A percentile compares a stretch with the other conserved stretches of the same genome.
Conservation (phyloP, 495 filamentous ascomycete genomes). For the Lophium mytilinum region DNA sequence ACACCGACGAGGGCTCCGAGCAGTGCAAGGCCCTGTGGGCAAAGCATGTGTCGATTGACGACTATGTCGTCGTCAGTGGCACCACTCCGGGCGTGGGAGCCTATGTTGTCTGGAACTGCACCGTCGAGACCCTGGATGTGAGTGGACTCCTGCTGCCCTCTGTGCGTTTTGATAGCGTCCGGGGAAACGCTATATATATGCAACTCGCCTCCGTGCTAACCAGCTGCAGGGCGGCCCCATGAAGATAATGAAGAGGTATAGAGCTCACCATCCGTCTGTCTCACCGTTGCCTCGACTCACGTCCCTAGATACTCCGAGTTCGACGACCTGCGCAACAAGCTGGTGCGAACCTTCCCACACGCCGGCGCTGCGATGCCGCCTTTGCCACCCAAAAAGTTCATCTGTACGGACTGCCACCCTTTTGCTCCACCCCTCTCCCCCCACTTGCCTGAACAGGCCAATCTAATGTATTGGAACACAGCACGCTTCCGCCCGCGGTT, state of each 20-base stretch:
- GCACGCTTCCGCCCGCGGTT: conserved; percentile 62
- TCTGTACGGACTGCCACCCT: conserved; percentile 41
- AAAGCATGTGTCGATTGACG: conserved; percentile 54
- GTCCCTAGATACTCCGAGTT: conserved; percentile 62
- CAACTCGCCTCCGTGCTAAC: conserved; percentile 11
- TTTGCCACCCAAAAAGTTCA: conserved; percentile 60
- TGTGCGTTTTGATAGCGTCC: background rate
- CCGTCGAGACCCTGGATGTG: conserved; percentile 61
- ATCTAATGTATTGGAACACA: conserved; percentile 24
- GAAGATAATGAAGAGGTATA: conserved; percentile 51
- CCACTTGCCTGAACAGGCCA: conserved; percentile 11
- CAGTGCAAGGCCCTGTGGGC: conserved; percentile 60
- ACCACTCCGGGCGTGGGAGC: conserved; percentile 55
- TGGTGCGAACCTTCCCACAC: conserved; percentile 57
- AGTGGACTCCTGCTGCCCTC: conserved; percentile 22
- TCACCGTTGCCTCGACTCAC: conserved; percentile 1
- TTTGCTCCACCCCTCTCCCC: background rate
- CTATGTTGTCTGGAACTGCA: conserved; percentile 70
- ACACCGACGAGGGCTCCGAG: conserved; percentile 56
- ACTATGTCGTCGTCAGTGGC: conserved; percentile 57
- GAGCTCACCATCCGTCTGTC: background rate
- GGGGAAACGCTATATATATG: background rate
- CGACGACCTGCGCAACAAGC: conserved; percentile 50
- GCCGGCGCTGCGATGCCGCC: conserved; percentile 55
- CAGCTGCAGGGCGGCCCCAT: conserved; percentile 48